Base-by-base conservation (phyloP, 495 filamentous ascomycete species). In the Cudoniella acicularis region DNA sequence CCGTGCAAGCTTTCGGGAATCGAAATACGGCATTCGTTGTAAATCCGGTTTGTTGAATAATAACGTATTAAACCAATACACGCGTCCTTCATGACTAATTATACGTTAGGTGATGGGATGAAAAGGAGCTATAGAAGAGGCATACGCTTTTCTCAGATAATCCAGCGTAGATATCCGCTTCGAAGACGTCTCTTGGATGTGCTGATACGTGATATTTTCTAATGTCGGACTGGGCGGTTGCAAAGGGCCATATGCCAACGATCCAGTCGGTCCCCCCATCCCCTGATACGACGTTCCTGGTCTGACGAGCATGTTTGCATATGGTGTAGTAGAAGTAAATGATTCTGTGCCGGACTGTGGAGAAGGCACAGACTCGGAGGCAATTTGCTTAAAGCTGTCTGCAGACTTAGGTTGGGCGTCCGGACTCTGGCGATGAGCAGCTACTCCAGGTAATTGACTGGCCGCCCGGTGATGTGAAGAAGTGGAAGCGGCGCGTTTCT, bases 41-140 rank as follows among this genome's bases (percentile, higher is more conserved):
- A 98, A 79, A 69, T 96, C 91, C 22, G 83, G 71, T 62, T 90
- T 91, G 59, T 89, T 87, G 72, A 96, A 96, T 70, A 94, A 86
- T 46, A 97, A 81, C 0, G 94, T 95, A 73, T 96, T 96, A 73
- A 96, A 96, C 92, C 93, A 98, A 76, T 96, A 97, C 21, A 96
- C 85, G 52, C 88, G 87, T 49, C 95, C 93, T 75, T 96, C 91
- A 63, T 96, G 89, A 21, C 91, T 96, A 65, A n/a, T 36, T 36
- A 23, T 1, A n/a, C 8, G 43, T 47, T 45, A 21, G 10, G n/a
- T 47, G 41, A n/a, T n/a, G n/a, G n/a, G 21, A 30, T 16, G 23
- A 10, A 10, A 47, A 17, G 42, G 20, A 25, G 40, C 36, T 6
- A 21, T 47, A 48, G 48, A 4, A 30, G 23, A 8, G 49, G 81